These are phyloP conservation scores for Chlorella sp. DNA, from an alignment of 139 green algal species.

Conservation along the genomic window DNA sequence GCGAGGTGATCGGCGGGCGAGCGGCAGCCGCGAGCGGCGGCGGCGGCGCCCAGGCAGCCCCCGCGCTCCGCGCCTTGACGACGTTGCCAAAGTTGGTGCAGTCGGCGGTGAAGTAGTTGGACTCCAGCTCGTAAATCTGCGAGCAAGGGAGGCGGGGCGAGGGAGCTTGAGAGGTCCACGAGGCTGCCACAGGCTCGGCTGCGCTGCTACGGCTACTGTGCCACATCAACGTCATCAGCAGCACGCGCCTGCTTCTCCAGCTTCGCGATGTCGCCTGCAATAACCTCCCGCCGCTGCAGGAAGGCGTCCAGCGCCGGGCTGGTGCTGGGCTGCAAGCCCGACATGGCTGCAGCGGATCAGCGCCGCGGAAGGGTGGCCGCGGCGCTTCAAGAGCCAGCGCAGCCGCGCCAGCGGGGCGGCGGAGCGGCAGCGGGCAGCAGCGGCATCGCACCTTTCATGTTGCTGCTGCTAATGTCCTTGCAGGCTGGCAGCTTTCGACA, in stretches of 20 bases:
- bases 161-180: background rate
- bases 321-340: background rate
- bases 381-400: too few relatives aligned
- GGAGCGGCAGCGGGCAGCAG: too few relatives aligned
- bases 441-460: too few relatives aligned
- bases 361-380: too few relatives aligned
- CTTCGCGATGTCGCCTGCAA: slow-evolving; percentile 33
- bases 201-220: background rate
- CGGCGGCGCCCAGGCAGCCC: background rate
- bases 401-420: too few relatives aligned
- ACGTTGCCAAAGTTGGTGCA: slow-evolving; percentile 67
- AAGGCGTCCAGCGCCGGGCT: slow-evolving; percentile 24
- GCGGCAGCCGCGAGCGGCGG: background rate
- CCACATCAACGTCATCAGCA: background rate
- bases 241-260: slow-evolving; percentile 37
- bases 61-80: slow-evolving; percentile 59
- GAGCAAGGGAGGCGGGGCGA: background rate
- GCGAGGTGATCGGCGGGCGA: background rate
- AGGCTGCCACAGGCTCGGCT: too few relatives aligned
- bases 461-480: too few relatives aligned
- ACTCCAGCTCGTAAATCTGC: slow-evolving; percentile 79
- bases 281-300: background rate
- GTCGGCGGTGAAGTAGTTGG: slow-evolving; percentile 69
- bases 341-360: too few relatives aligned
- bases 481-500: too few relatives aligned